These are phyloP conservation scores for Corylus heterophylla DNA, from an alignment of 306 rosid genomes.

Conservation along the genomic window DNA sequence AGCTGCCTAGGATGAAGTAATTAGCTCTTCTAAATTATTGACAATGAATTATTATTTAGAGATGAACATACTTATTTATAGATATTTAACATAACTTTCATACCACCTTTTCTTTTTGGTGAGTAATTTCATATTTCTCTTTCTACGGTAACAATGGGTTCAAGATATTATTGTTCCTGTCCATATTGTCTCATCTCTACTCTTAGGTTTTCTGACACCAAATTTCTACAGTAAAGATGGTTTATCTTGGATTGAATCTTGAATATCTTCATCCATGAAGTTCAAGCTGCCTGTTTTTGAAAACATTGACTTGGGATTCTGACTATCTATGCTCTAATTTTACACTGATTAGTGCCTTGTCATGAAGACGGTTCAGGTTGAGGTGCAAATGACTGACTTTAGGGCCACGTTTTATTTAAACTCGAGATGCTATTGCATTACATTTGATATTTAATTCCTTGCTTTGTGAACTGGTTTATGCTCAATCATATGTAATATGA, in stretches of 20 bases:
- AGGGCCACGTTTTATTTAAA: neutral
- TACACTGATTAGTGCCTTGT: conserved; percentile 5
- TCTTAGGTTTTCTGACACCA: conserved; percentile 7
- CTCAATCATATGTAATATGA: conserved; percentile 18
- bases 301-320: conserved; percentile 6
- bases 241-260: conserved; percentile 2
- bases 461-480: conserved; percentile 5
- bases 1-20: neutral
- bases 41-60: neutral
- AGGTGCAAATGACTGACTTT: conserved; percentile 1
- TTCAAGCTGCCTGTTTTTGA: conserved; percentile 9
- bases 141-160: too few species aligned
- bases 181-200: neutral
- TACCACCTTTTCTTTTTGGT: too few species aligned
- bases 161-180: neutral
- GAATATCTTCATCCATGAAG: neutral
- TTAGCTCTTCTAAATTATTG: neutral
- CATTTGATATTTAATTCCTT: conserved; percentile 13
- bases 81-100: neutral
- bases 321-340: conserved; percentile 9
- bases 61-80: neutral
- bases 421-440: conserved; percentile 18
- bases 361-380: conserved; percentile 7
- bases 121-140: too few species aligned
- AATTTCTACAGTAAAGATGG: neutral